These are phyloP conservation scores for Paramyrothecium sp. DNA, from an alignment of 2,329 filamentous ascomycete genomes.

Conservation along the genomic window DNA sequence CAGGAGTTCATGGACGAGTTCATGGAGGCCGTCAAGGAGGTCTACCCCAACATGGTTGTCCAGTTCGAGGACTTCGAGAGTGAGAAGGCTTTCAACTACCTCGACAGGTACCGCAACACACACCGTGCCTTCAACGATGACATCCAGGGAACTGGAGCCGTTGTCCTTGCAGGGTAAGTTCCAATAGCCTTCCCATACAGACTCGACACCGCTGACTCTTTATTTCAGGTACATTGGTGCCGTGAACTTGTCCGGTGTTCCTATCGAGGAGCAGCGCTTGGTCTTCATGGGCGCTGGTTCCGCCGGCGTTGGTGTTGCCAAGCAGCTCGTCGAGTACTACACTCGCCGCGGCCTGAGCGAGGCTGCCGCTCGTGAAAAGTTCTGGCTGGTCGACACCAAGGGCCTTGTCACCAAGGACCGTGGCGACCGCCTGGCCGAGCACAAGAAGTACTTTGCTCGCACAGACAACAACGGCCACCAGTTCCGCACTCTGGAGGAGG, in stretches of 20 bases:
- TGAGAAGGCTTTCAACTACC: constrained; percentile 83
- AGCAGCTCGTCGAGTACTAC: constrained; percentile 97
- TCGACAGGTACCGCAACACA: constrained; percentile 82
- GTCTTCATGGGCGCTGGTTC: constrained; percentile 96
- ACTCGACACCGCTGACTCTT: no score
- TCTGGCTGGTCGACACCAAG: constrained; percentile 97
- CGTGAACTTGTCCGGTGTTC: constrained; percentile 82
- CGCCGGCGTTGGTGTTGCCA: constrained; percentile 94
- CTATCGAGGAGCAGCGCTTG: constrained; percentile 84
- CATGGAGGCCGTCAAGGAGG: constrained; percentile 85
- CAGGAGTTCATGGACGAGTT: constrained; percentile 95
- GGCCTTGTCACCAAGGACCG: constrained; percentile 92
- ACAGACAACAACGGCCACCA: constrained; percentile 64
- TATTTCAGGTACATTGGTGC: constrained; percentile 61
- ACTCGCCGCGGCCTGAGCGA: constrained; percentile 88
- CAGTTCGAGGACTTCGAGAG: constrained; percentile 99
- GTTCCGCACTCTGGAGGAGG: constrained; percentile 80
- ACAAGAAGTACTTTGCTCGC: constrained; percentile 73
- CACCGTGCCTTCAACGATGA: constrained; percentile 99
- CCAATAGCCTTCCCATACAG: no score
- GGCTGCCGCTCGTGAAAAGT: constrained; percentile 82
- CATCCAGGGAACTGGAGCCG: constrained; percentile 94
- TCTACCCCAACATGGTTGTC: constrained; percentile 66
- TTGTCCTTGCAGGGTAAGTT: constrained; percentile 78
- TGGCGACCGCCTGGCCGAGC: constrained; percentile 88